Conservation (phyloP, 1,139 yeast genomes). For the Geotrichum histeridarum region DNA sequence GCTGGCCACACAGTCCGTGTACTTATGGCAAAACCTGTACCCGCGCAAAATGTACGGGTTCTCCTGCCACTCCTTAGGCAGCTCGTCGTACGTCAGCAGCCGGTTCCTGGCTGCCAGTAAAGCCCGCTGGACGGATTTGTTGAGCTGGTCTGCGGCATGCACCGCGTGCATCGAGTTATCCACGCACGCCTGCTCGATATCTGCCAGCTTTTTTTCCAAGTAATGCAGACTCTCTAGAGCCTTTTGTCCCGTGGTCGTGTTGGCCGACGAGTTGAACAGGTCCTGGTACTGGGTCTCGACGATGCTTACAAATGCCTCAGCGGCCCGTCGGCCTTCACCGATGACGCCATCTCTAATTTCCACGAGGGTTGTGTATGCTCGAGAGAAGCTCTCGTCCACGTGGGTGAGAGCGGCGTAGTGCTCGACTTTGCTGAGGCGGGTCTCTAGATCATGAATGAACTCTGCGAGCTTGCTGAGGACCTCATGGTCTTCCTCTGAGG, state of each 20-base stretch:
- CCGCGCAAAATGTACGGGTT: slow-evolving; percentile 81
- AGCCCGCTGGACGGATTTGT: slow-evolving; percentile 33
- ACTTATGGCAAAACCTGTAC: slow-evolving; percentile 73
- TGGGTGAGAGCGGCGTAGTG: slow-evolving; percentile 31
- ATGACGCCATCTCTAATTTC: slow-evolving; percentile 34
- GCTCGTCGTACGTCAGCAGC: slow-evolving; percentile 73
- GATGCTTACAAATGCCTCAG: slow-evolving; percentile 32
- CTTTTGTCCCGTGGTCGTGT: slow-evolving; percentile 13
- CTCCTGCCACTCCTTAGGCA: slow-evolving; percentile 91
- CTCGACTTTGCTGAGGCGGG: slow-evolving; percentile 33
- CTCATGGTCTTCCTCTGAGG: not conserved
- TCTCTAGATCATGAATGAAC: slow-evolving; percentile 25
- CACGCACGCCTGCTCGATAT: slow-evolving; percentile 30
- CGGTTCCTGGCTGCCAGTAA: slow-evolving; percentile 47
- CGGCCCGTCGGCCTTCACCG: slow-evolving; percentile 33
- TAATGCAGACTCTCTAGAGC: slow-evolving; percentile 29
- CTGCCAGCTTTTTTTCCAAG: slow-evolving; percentile 34
- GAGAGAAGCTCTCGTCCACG: slow-evolving; percentile 34
- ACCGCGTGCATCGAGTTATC: slow-evolving; percentile 22
- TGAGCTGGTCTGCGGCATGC: slow-evolving; percentile 23
- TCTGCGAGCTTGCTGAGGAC: slow-evolving; percentile 1
- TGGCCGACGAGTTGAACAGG: slow-evolving; percentile 13
- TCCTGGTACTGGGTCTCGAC: slow-evolving; percentile 29
- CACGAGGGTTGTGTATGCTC: slow-evolving; percentile 32
- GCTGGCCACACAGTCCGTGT: slow-evolving; percentile 52